Evolutionary conservation across 305 asterid species (phyloP).

Genomic region (Ilex paraguariensis): DNA sequence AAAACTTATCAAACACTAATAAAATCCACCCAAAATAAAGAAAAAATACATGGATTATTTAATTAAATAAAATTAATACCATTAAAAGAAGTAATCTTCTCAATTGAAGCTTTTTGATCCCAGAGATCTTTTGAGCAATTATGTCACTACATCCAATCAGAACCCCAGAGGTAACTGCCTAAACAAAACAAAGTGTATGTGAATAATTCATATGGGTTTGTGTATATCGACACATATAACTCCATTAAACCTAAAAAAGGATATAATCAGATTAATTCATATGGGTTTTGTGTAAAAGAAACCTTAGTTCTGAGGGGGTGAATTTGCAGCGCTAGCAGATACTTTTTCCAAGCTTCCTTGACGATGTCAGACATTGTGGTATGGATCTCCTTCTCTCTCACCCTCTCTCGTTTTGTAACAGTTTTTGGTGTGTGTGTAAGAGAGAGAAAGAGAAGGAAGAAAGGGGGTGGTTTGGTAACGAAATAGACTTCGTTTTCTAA

Average conservation of each 20-base stretch:
- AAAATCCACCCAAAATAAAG: not conserved
- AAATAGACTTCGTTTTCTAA: no score
- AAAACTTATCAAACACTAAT: no score
- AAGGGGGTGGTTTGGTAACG: no score
- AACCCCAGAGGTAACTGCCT: constrained; percentile 32
- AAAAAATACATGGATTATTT: not conserved
- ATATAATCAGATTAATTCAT: not conserved
- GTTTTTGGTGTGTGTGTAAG: no score
- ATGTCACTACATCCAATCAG: constrained; percentile 30
- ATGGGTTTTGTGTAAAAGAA: not conserved
- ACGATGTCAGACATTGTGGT: constrained; percentile 22
- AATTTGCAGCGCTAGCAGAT: constrained; percentile 18
- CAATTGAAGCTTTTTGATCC: constrained; percentile 23
- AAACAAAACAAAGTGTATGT: not conserved
- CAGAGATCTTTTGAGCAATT: constrained; percentile 32
- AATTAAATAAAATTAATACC: constrained; percentile 4
- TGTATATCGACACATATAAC: not conserved
- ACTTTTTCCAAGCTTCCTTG: constrained; percentile 23
- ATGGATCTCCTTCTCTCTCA: not conserved
- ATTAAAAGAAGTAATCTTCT: constrained; percentile 25
- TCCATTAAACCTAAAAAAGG: not conserved
- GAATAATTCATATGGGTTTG: not conserved
- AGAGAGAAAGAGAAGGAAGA: no score
- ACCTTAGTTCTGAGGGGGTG: constrained; percentile 35
- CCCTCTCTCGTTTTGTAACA: not conserved